Evolutionary conservation across 2,329 filamentous ascomycete species (phyloP), one percentile per base, ranked within the genome.

Genomic region (Arthroderma sp.): DNA sequence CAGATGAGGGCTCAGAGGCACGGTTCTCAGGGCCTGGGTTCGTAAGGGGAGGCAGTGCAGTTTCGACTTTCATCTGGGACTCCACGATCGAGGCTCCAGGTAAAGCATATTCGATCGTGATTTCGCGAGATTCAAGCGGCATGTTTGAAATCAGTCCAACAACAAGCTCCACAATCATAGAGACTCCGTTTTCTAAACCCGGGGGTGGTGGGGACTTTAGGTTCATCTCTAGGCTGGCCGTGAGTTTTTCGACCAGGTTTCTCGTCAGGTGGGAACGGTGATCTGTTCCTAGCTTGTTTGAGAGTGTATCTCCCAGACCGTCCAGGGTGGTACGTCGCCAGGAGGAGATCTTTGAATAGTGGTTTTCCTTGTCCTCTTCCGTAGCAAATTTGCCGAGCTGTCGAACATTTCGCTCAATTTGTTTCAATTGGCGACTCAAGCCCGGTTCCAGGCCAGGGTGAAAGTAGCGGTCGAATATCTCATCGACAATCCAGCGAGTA

Each of bases 311-410:
- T 50, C 81, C 75, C 11, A 98, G 71, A n/a, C 89, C 91, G 57
- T 98, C 91, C 10, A 96, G 71, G 2, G 91, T 98, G 3, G 89
- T 81, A 65, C 96, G 79, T 48, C 91, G 80, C 91, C 91, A 98
- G 58, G 83, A 85, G 48, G 94, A 80, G 38, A 96, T 78, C 64
- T 94, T 94, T 38, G 81, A 78, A 22, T 84, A 84, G 45, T 94
- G 74, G 1, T 88, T 87, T 43, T 96, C 87, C 53, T 83, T 85
- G 59, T 96, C 89, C 58, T 95, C 89, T 44, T 84, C 78, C 46
- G 81, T 88, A 54, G 74, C 80, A 52, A 83, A 71, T 9, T 79
- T 77, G 48, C 84, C 80, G 40, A 84, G 81, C 54, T 75, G 75
- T 43, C 91, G 81, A 49, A 98, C 87, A 60, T 87, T 93, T 53